phyloP scores from a whole-genome alignment of 148 eudicot genomes.

The Selenicereus undatus region DNA sequence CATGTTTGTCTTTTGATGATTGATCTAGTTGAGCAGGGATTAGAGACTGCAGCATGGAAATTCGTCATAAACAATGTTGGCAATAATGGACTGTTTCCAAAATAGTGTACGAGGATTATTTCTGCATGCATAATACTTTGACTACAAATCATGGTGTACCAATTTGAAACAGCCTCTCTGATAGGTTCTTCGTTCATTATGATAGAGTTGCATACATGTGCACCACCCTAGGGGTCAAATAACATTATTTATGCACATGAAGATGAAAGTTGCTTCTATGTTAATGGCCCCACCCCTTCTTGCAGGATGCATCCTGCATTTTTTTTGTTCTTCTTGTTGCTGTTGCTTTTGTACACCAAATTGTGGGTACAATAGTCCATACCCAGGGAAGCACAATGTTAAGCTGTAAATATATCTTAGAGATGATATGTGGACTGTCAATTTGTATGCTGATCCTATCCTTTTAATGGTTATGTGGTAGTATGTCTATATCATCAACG shows the following conservation, averaged over 20 bases:
- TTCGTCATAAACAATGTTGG: background rate
- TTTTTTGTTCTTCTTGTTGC: background rate
- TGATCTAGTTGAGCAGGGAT: background rate
- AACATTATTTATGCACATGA: no score
- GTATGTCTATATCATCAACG: conserved; percentile 67
- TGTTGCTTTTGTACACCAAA: background rate
- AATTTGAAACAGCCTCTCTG: background rate
- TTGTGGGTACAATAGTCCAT: background rate
- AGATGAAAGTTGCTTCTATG: background rate
- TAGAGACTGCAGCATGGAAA: background rate
- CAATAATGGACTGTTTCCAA: background rate
- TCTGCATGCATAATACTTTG: background rate
- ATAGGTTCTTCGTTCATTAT: background rate
- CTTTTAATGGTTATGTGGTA: conserved; percentile 29
- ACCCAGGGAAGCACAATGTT: background rate
- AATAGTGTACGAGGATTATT: background rate
- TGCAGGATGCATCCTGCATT: background rate
- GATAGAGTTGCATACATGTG: background rate
- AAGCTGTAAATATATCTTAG: background rate
- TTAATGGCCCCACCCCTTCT: background rate
- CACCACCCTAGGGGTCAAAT: background rate
- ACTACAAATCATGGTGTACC: background rate
- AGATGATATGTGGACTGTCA: background rate
- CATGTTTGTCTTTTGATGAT: background rate
- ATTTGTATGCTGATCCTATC: conserved; percentile 3